Evolutionary conservation across 2,329 filamentous ascomycete genomes (phyloP).

Genomic region (Periconia sp.): DNA sequence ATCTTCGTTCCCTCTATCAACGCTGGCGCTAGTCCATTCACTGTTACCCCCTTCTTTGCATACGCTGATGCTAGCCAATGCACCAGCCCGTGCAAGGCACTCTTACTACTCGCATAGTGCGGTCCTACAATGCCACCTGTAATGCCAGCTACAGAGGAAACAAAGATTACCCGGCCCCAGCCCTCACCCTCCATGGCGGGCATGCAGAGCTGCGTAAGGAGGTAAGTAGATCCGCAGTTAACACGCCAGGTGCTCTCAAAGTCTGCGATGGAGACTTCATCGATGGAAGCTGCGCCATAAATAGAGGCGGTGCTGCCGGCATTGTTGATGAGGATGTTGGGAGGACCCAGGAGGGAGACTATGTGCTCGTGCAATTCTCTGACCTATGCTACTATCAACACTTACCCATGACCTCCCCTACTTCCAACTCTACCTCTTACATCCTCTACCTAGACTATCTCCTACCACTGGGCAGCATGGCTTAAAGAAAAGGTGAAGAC

Average conservation of each 20-base stretch:
- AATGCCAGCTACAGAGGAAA: conserved; percentile 47
- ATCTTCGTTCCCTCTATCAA: conserved; percentile 55
- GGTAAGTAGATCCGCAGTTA: conserved; percentile 45
- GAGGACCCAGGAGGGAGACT: conserved; percentile 35
- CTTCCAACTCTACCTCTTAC: not conserved
- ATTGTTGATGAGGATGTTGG: conserved; percentile 52
- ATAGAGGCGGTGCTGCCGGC: conserved; percentile 35
- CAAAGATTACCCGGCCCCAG: conserved; percentile 48
- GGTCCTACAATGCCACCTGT: conserved; percentile 50
- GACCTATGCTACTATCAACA: conserved; percentile 27
- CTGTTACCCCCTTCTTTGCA: conserved; percentile 53
- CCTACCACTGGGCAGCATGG: no score
- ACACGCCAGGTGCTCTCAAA: conserved; percentile 48
- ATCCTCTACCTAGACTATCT: no score
- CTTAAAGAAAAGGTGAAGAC: not conserved
- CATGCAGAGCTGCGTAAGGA: conserved; percentile 48
- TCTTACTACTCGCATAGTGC: conserved; percentile 50
- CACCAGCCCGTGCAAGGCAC: conserved; percentile 54
- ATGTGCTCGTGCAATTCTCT: conserved; percentile 43
- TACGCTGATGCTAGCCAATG: conserved; percentile 54
- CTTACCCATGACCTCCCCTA: not conserved
- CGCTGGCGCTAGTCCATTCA: conserved; percentile 57
- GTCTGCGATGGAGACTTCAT: conserved; percentile 40
- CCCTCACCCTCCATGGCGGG: conserved; percentile 43
- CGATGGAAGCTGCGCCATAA: conserved; percentile 34